These are phyloP conservation scores for Botrytis pseudocinerea DNA, from an alignment of 2,329 filamentous ascomycete species.

Conservation along the genomic window DNA sequence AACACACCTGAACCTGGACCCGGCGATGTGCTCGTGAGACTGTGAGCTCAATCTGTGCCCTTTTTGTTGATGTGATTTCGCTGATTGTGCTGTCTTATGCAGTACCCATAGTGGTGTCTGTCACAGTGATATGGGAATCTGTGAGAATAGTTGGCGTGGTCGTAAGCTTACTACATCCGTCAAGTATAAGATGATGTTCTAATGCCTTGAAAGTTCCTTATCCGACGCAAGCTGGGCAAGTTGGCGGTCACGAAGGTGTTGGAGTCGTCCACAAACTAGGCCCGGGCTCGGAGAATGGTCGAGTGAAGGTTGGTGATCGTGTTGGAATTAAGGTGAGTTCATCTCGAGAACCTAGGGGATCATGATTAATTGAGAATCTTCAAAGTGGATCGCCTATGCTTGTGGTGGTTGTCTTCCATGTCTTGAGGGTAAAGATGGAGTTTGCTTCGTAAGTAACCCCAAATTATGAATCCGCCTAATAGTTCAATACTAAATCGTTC, in stretches of 20 bases:
- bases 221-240: slow-evolving; percentile 60
- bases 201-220: slow-evolving; percentile 56
- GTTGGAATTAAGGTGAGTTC: slow-evolving; percentile 64
- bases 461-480: slow-evolving; percentile 9
- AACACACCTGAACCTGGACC: slow-evolving; percentile 64
- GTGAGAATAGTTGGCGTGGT: slow-evolving; percentile 47
- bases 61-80: slow-evolving; percentile 11
- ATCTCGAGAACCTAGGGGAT: background rate
- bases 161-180: slow-evolving; percentile 29
- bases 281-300: slow-evolving; percentile 54
- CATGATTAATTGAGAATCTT: slow-evolving; percentile 19
- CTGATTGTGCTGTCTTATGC: slow-evolving; percentile 17
- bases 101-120: slow-evolving; percentile 65
- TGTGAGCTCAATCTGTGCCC: slow-evolving; percentile 45
- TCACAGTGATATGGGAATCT: slow-evolving; percentile 61
- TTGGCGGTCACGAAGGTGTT: slow-evolving; percentile 70
- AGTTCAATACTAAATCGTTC: slow-evolving; percentile 22
- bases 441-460: slow-evolving; percentile 59
- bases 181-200: slow-evolving; percentile 26
- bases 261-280: slow-evolving; percentile 66
- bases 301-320: slow-evolving; percentile 64
- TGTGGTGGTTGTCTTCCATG: slow-evolving; percentile 55
- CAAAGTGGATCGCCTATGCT: slow-evolving; percentile 54
- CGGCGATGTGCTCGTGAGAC: slow-evolving; percentile 62
- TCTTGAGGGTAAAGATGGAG: slow-evolving; percentile 60